A percentile compares a stretch with the other conserved stretches of the same genome.
Conservation (phyloP, 1,284 basidiomycete species). For the Gymnopus androsaceus region DNA sequence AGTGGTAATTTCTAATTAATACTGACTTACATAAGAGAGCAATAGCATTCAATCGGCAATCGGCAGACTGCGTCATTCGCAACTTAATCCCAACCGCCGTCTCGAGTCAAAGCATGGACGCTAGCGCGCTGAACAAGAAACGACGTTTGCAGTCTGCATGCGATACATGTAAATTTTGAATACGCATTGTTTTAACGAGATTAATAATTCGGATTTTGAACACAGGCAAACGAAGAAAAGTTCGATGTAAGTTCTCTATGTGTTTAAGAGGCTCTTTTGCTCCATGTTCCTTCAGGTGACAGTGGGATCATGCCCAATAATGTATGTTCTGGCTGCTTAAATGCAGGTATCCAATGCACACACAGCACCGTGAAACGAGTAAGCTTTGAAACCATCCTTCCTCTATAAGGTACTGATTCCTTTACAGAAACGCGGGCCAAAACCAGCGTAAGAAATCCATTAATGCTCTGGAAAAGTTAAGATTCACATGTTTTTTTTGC, state of each 20-base stretch:
- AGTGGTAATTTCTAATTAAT: too few species aligned
- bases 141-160: too few species aligned
- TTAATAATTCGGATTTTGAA: too few species aligned
- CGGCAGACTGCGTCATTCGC: too few species aligned
- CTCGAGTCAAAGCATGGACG: too few species aligned
- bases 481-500: neutral
- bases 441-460: neutral
- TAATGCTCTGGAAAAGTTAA: neutral
- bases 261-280: too few species aligned
- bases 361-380: conserved; percentile 8
- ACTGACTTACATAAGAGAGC: neutral
- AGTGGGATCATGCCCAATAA: conserved; percentile 16
- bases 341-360: conserved; percentile 9
- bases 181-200: too few species aligned
- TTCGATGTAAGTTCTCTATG: neutral
- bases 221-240: too few species aligned
- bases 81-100: too few species aligned
- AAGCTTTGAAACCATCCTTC: neutral
- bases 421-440: conserved; percentile 15
- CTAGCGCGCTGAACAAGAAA: too few species aligned
- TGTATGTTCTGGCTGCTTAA: conserved; percentile 13
- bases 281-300: conserved; percentile 10
- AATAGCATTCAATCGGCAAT: too few species aligned
- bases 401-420: neutral
- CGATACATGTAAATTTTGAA: too few species aligned